Evolutionary conservation across 169 alveolate genomes (phyloP), one percentile per base, ranked within the genome.

Genomic region (Cryptosporidium felis): DNA sequence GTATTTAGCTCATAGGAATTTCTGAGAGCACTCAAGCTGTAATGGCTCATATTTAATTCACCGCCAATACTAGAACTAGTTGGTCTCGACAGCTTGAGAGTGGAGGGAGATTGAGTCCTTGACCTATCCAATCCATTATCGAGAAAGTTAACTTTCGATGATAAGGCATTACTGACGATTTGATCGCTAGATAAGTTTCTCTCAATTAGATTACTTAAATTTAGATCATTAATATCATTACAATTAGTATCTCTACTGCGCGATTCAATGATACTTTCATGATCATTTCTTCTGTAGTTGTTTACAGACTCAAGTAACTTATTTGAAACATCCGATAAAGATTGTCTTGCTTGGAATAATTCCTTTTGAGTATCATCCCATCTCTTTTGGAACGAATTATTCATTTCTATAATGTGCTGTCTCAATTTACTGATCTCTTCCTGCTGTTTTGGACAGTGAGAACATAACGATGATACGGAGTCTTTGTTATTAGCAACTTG

Each of bases 331-430:
- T 74, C 66, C 10, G 58, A 60, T 36, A 74, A 16, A 34, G 85
- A 74, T 30, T 74, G 66, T 32, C 34, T 74, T 38, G 85, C 85
- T 53, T 74, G 56, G 28, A 12, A 18, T 23, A 74, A 36, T 59
- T 74, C 85, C 38, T 9, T 49, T 56, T 74, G 85, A 21, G 85
- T 74, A 5, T 51, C 85, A 18, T 74, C 85, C 85, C 85, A 74
- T 36, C 85, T 49, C 34, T 42, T 74, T 56, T 74, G 85, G 45
- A 74, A 74, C 3, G 85, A 51, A 1, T 74, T 60, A 36, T 74
- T 74, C 40, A 74, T 12, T 53, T 74, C 85, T 21, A 56, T 32
- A n/a, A 74, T 74, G 53, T 74, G 85, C 36, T 53, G 28, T 53
- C 41, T 74, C 16, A 74, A 45, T 51, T 74, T 47, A 36, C 56